Conservation (phyloP, 768 basidiomycete genomes). For the Leccinum truebloodii region DNA sequence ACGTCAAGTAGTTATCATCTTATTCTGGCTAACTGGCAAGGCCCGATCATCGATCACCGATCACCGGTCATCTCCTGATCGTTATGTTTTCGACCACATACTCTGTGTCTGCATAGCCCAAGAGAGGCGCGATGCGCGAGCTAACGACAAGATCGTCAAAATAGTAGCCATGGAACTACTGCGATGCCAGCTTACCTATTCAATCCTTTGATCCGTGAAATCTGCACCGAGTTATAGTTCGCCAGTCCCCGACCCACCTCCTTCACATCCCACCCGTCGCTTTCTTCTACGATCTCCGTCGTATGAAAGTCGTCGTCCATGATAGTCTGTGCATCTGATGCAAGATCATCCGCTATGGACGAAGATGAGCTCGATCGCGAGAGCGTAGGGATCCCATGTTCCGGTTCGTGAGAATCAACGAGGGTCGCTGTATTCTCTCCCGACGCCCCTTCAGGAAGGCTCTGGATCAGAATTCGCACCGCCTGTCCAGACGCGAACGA, state of each 20-base stretch:
- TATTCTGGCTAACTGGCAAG: not conserved
- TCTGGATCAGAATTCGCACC: conserved; percentile 73
- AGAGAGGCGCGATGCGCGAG: conserved; percentile 70
- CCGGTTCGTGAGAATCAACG: conserved; percentile 20
- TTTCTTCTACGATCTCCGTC: conserved; percentile 37
- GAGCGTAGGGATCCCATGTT: conserved; percentile 34
- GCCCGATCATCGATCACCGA: not conserved
- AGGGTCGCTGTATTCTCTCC: conserved; percentile 31
- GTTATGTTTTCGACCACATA: conserved; percentile 97
- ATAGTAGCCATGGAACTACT: not conserved
- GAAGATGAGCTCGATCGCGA: conserved; percentile 41
- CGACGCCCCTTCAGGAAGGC: conserved; percentile 27
- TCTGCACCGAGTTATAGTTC: conserved; percentile 95
- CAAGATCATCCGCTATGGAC: conserved; percentile 31
- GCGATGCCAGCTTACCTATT: conserved; percentile 68
- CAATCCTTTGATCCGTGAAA: conserved; percentile 81
- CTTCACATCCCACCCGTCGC: conserved; percentile 65
- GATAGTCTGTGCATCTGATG: conserved; percentile 23
- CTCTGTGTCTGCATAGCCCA: conserved; percentile 96
- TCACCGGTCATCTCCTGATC: conserved; percentile 43
- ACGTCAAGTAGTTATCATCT: not conserved
- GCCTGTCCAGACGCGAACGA: conserved; percentile 94
- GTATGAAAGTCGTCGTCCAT: conserved; percentile 35
- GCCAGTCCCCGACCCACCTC: conserved; percentile 95
- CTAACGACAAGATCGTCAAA: conserved; percentile 42